Conservation (phyloP, 306 rosid species). For the Cyclanthera cordifolia region DNA sequence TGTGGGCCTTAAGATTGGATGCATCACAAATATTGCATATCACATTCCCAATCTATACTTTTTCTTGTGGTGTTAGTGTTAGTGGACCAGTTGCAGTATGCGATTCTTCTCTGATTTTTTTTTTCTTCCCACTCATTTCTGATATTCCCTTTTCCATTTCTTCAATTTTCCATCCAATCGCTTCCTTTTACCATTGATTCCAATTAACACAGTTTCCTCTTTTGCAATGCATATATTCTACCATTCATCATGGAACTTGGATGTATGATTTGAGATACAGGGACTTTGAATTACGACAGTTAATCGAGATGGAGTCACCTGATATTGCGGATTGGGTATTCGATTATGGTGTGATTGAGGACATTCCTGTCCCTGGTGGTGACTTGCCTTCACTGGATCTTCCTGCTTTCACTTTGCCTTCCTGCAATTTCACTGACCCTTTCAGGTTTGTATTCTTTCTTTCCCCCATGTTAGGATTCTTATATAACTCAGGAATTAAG, state of each 20-base stretch:
- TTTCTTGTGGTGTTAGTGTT: background rate
- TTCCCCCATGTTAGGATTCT: background rate
- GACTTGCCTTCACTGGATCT: constrained; percentile 23
- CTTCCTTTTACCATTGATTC: too few species aligned
- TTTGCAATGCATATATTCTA: too few species aligned
- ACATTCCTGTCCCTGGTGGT: constrained; percentile 31
- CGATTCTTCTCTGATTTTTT: constrained; percentile 5
- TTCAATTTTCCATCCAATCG: background rate
- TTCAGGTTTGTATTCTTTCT: constrained; percentile 22
- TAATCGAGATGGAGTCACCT: constrained; percentile 27
- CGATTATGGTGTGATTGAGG: constrained; percentile 45
- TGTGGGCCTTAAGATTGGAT: constrained; percentile 1
- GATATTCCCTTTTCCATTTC: too few species aligned
- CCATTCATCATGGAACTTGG: too few species aligned
- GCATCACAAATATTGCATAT: constrained; percentile 11
- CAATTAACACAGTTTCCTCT: too few species aligned
- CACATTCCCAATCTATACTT: background rate
- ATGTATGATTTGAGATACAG: background rate
- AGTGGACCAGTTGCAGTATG: constrained; percentile 8
- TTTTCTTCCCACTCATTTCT: background rate
- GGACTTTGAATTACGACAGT: constrained; percentile 8
- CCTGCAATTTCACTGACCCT: constrained; percentile 24
- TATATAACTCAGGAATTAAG: background rate
- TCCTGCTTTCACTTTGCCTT: constrained; percentile 42
- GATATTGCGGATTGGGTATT: constrained; percentile 39